A percentile compares a stretch with the other conserved stretches of the same genome.
Evolutionary conservation across 345 rosid genomes (phyloP).

Genomic region (Salix suchowensis): DNA sequence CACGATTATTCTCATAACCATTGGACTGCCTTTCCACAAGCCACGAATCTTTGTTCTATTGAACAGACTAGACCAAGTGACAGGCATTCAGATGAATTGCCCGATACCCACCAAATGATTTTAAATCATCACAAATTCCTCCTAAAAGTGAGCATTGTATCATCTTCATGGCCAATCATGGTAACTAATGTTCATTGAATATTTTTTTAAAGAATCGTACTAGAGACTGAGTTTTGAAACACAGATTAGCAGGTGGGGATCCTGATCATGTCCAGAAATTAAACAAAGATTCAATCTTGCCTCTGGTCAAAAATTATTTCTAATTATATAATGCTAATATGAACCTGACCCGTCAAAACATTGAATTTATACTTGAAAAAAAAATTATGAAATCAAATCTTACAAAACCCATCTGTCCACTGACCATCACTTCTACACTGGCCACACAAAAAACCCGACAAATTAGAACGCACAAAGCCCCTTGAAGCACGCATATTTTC

Average conservation of each 20-base stretch:
- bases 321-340: not conserved
- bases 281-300: not conserved
- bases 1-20: too few species aligned
- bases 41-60: not conserved
- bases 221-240: not conserved
- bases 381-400: constrained; percentile 1
- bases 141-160: not conserved
- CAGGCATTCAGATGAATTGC: not conserved
- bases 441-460: constrained; percentile 9
- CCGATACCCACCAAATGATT: not conserved
- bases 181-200: not conserved
- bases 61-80: not conserved
- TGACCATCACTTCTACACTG: not conserved
- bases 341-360: not conserved
- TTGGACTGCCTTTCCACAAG: too few species aligned
- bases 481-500: constrained; percentile 10
- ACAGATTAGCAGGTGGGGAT: not conserved
- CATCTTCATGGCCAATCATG: not conserved
- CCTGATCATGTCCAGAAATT: not conserved
- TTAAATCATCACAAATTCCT: not conserved
- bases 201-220: not conserved
- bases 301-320: constrained; percentile 7
- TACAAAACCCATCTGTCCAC: constrained; percentile 4
- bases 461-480: not conserved
- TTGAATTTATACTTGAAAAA: not conserved